These are phyloP conservation scores for Trichoderma virens DNA, from an alignment of 495 filamentous ascomycete species.

Conservation along the genomic window DNA sequence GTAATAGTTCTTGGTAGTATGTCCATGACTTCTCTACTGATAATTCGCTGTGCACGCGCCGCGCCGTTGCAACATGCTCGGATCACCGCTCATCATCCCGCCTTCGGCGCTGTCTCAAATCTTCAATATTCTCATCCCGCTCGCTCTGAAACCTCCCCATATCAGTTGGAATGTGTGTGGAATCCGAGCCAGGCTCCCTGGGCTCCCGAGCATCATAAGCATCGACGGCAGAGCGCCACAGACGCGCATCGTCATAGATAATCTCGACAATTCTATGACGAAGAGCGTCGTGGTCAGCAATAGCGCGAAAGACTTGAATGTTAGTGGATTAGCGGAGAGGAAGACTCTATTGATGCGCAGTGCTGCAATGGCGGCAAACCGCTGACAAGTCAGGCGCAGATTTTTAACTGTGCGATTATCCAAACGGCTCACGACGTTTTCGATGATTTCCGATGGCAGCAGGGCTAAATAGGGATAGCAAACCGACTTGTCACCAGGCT, in stretches of 20 bases:
- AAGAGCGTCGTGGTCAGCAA: not conserved
- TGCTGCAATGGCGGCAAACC: not conserved
- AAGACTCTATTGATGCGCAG: not conserved
- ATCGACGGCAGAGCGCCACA: not conserved
- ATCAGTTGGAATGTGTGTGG: not conserved
- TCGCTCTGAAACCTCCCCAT: not conserved
- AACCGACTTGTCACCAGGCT: not conserved
- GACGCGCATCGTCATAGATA: not conserved
- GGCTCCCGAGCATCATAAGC: not conserved
- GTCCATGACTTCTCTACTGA: not conserved
- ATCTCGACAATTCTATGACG: not conserved
- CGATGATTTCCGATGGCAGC: not conserved
- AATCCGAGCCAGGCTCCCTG: not conserved
- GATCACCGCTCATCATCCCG: not conserved
- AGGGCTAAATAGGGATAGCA: not conserved
- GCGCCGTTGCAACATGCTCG: not conserved
- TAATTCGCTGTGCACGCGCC: not conserved
- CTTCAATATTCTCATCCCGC: not conserved
- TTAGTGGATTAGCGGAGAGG: not conserved
- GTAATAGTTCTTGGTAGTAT: not conserved
- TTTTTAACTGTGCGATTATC: not conserved
- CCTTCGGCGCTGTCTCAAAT: not conserved
- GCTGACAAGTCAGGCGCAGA: not conserved
- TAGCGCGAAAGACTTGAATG: not conserved
- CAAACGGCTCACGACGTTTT: constrained; percentile 16